phyloP scores from a whole-genome alignment of 352 stramenopile genomes.

The Pythium volutum region DNA sequence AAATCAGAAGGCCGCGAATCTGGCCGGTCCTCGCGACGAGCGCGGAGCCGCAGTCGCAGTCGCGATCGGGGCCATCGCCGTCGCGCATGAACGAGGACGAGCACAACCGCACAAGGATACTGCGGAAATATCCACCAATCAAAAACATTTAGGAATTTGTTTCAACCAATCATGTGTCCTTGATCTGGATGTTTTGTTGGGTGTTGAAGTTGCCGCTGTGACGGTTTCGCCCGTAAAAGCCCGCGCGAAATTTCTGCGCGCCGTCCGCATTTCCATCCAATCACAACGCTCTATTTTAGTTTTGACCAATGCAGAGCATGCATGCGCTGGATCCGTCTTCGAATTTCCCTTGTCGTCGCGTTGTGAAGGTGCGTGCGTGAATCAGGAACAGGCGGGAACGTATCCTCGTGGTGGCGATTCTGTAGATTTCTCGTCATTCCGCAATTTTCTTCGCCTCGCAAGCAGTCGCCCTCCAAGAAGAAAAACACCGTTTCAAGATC shows the following conservation, averaged over 20 bases:
- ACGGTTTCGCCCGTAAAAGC: not conserved
- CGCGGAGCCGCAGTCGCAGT: constrained; percentile 1
- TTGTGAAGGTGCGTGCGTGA: not conserved
- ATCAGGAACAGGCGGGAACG: not conserved
- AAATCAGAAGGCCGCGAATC: constrained; percentile 1
- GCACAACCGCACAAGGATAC: not conserved
- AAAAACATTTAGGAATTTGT: not conserved
- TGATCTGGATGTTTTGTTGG: not conserved
- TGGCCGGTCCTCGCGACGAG: not conserved
- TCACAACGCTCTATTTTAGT: not conserved
- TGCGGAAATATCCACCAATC: not conserved
- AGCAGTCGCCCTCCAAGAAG: not conserved
- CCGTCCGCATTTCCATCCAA: not conserved
- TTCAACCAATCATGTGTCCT: not conserved
- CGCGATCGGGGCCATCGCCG: constrained; percentile 6
- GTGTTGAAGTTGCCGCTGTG: not conserved
- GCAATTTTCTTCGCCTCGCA: not conserved
- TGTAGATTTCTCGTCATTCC: not conserved
- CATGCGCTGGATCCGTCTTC: too few species aligned
- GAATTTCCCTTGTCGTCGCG: not conserved
- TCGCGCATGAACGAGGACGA: not conserved
- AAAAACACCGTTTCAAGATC: not conserved
- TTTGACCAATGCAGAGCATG: not conserved
- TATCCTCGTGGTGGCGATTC: too few species aligned
- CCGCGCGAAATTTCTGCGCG: not conserved